Percentiles rank a stretch among this genome's conserved stretches.
These are phyloP conservation scores for Eucalyptus urophylla DNA, from an alignment of 345 rosid species.

Conservation along the genomic window DNA sequence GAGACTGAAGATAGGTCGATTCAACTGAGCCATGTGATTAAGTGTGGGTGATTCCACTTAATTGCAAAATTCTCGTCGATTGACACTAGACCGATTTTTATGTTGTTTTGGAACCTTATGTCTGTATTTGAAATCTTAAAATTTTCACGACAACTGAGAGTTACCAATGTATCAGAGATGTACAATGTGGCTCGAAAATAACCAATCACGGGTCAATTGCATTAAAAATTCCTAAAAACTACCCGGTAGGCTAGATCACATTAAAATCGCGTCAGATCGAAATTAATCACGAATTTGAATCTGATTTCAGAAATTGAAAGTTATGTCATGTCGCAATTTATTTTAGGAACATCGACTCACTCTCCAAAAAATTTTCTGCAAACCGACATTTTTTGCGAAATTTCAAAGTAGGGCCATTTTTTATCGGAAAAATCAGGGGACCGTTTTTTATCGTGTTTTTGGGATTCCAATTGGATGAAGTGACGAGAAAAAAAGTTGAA, in stretches of 20 bases:
- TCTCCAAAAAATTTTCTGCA: fast-evolving
- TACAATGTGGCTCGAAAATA: too few species aligned
- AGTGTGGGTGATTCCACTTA: too few species aligned
- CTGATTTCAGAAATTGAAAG: too few species aligned
- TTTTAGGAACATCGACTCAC: fast-evolving
- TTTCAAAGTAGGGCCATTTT: too few species aligned
- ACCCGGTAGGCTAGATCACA: fast-evolving
- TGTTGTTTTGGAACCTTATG: fast-evolving
- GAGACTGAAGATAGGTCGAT: too few species aligned
- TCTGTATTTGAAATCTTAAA: fast-evolving
- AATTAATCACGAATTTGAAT: fast-evolving
- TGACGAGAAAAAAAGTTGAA: fast-evolving
- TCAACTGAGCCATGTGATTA: too few species aligned
- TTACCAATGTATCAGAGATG: fast-evolving
- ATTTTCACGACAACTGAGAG: fast-evolving
- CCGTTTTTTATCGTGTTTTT: fast-evolving
- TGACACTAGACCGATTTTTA: fast-evolving
- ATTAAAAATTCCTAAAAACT: too few species aligned
- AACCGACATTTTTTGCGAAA: too few species aligned
- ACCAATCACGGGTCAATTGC: too few species aligned
- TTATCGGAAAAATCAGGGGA: too few species aligned
- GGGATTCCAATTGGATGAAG: too few species aligned
- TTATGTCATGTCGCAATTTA: fast-evolving
- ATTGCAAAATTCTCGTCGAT: too few species aligned
- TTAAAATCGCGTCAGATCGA: fast-evolving